These are phyloP conservation scores for Ophiognomonia clavigignenti-juglandacearum DNA, from an alignment of 2,329 filamentous ascomycete genomes.

Conservation along the genomic window DNA sequence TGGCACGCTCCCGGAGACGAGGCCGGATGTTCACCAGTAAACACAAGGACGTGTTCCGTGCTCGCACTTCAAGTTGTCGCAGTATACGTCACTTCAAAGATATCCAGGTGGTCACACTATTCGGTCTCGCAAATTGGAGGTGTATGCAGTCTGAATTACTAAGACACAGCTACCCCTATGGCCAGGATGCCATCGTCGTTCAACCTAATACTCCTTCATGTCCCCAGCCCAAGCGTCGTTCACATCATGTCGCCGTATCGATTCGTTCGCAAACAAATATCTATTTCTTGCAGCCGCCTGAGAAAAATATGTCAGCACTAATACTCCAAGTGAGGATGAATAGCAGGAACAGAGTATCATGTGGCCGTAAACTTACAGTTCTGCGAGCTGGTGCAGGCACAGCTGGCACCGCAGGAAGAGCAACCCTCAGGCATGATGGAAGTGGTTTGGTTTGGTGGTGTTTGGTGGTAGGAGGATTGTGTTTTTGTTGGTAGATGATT, in stretches of 20 bases:
- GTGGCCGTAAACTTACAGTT: background rate
- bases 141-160: background rate
- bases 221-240: too few relatives aligned
- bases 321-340: too few relatives aligned
- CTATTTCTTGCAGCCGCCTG: background rate
- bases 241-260: background rate
- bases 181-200: background rate
- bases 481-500: too few relatives aligned
- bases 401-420: slow-evolving; percentile 5
- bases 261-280: background rate
- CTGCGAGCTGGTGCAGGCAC: slow-evolving; percentile 3
- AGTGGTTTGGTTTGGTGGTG: background rate
- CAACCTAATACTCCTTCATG: background rate
- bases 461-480: too few relatives aligned
- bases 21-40: too few relatives aligned
- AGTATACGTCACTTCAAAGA: too few relatives aligned
- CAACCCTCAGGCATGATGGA: slow-evolving; percentile 15
- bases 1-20: too few relatives aligned
- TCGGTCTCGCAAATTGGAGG: background rate
- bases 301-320: too few relatives aligned
- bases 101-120: too few relatives aligned
- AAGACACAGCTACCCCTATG: background rate
- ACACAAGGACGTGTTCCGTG: too few relatives aligned
- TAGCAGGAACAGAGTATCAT: too few relatives aligned
- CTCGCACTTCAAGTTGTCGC: too few relatives aligned